A percentile compares a stretch with the other conserved stretches of the same genome.
These are phyloP conservation scores for Backusella westeae DNA, from an alignment of 192 early-diverging fungal genomes.

Conservation along the genomic window DNA sequence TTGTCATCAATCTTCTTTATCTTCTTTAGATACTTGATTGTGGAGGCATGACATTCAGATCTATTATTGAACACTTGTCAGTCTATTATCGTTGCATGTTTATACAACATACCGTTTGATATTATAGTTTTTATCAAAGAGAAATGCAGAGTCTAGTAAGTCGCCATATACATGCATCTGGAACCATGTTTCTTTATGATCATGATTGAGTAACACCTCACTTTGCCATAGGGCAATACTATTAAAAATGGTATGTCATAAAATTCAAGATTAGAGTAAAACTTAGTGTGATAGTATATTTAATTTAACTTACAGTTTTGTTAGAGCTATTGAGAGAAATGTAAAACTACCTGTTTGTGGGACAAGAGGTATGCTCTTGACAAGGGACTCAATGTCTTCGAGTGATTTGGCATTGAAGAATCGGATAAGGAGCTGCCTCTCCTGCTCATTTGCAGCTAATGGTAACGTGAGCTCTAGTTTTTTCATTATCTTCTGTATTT, in stretches of 20 bases:
- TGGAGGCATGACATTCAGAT: neutral
- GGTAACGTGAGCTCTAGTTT: too few species aligned
- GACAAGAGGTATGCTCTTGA: constrained; percentile 9
- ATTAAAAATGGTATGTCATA: neutral
- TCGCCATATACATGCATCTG: neutral
- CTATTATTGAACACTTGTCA: neutral
- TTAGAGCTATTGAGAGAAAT: constrained; percentile 7
- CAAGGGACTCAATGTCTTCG: constrained; percentile 1
- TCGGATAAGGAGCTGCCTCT: too few species aligned
- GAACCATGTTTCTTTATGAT: neutral
- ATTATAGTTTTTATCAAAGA: too few species aligned
- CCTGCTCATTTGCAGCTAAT: too few species aligned
- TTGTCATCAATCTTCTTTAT: neutral
- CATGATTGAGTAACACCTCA: constrained; percentile 8
- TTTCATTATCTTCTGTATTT: too few species aligned
- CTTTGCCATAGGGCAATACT: constrained; percentile 10
- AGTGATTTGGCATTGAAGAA: constrained; percentile 1
- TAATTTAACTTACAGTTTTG: constrained; percentile 15
- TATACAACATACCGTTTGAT: too few species aligned
- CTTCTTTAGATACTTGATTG: constrained; percentile 15
- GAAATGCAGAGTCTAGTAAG: neutral
- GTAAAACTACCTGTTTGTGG: constrained; percentile 2
- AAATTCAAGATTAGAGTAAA: constrained; percentile 7
- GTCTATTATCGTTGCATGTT: neutral
- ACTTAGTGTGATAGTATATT: constrained; percentile 11